Evolutionary conservation across 768 basidiomycete species (phyloP).

Genomic region (Boletales sp.): DNA sequence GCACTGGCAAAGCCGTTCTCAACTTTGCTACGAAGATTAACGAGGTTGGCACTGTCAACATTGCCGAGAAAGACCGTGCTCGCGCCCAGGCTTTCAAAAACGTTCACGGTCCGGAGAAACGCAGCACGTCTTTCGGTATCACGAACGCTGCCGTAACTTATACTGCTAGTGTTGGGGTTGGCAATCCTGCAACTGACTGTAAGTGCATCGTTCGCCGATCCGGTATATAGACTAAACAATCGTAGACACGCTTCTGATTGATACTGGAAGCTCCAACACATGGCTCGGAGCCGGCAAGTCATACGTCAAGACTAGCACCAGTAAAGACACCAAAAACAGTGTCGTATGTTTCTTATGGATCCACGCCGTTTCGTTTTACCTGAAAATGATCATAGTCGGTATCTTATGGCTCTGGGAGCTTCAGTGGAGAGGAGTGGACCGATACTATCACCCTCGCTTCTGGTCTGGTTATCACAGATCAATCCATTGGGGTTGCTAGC

Average conservation of each 20-base stretch:
- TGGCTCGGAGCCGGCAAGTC: conserved; percentile 23
- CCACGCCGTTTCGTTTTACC: neutral
- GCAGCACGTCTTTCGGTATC: neutral
- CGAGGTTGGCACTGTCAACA: neutral
- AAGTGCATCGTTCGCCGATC: neutral
- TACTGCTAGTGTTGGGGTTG: conserved; percentile 23
- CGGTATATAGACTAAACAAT: neutral
- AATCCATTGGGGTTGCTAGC: conserved; percentile 33
- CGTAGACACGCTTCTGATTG: conserved; percentile 24
- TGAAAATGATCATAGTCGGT: neutral
- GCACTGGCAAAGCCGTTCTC: neutral
- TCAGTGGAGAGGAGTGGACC: conserved; percentile 2
- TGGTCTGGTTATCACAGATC: conserved; percentile 4
- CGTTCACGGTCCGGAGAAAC: neutral
- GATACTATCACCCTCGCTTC: conserved; percentile 1
- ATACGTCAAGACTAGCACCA: conserved; percentile 6
- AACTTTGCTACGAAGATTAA: neutral
- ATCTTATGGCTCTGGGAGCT: conserved; percentile 1
- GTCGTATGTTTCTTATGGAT: neutral
- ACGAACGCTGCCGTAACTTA: conserved; percentile 26
- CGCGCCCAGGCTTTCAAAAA: neutral
- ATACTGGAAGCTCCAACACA: conserved; percentile 28
- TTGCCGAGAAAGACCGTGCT: neutral
- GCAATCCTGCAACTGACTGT: conserved; percentile 25
- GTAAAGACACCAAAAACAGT: conserved; percentile 10